Base-by-base conservation (phyloP, 2,329 filamentous ascomycete species). In the Aspergillus transmontanensis region DNA sequence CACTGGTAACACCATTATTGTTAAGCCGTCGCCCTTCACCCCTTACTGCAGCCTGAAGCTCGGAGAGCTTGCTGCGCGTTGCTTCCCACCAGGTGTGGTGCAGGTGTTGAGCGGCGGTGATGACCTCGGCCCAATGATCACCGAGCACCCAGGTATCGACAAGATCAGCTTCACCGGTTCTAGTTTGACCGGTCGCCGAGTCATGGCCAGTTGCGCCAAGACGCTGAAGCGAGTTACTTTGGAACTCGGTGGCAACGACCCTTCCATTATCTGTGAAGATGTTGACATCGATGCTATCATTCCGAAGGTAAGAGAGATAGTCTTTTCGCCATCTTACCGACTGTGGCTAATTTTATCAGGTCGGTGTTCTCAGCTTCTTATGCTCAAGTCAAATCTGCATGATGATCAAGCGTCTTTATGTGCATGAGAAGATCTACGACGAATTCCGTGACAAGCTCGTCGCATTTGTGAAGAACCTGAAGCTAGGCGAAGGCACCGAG, bases 131-230 rank as follows among this genome's bases (percentile, higher is more conserved):
- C 83, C 84, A 0, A 71, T 76, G 71, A 81, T 88, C 73, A 85
- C 84, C 0, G 74, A 79, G n/a, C 86, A 88, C 68, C 78, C 79
- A 1, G 82, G 79, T 14, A 83, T 87, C 68, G 79, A 82, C 59
- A 87, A 87, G 75, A 84, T 88, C 71, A 83, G 78, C 62, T 88
- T 88, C 70, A 88, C 86, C 0, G 86, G 86, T 3, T 86, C 85
- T 1, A 84, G 78, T 6, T 73, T 78, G 4, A 86, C 85, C 0
- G 72, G 84, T 66, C 81, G 83, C 66, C 78, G 76, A 53, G 80
- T 86, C 46, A 82, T 85, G 79, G 80, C 77, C 39, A 80, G 78
- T 64, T 83, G 81, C 64, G 79, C 82, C 10, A 79, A 78, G 68
- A 85, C 84, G 0, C 71, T 87, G 54, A 87, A 87, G 72, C 79